Evolutionary conservation across 129 eudicot genomes (phyloP).

Genomic region (Tagetes patula): DNA sequence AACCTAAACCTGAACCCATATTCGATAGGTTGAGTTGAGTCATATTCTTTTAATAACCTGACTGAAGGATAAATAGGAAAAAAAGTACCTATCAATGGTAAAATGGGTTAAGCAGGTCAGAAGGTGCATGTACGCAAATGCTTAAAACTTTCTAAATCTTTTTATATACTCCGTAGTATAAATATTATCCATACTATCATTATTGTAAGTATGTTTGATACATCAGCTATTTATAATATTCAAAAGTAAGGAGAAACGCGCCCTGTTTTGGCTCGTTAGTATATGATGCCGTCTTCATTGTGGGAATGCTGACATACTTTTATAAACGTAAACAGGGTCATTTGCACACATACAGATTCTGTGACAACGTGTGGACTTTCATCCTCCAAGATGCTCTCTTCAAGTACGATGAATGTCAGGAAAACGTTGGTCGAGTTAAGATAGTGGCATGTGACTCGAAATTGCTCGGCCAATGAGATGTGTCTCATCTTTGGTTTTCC

Average conservation of each 20-base stretch:
- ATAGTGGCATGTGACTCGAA: conserved; percentile 73
- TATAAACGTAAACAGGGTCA: conserved; percentile 62
- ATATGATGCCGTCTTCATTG: neutral
- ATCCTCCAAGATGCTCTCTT: conserved; percentile 72
- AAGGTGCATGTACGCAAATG: conserved; percentile 2
- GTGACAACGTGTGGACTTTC: conserved; percentile 98
- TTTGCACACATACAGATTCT: conserved; percentile 95
- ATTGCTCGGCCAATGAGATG: conserved; percentile 54
- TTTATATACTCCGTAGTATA: neutral
- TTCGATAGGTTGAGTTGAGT: neutral
- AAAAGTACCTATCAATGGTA: neutral
- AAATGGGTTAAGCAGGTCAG: neutral
- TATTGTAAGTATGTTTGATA: neutral
- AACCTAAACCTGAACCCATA: neutral
- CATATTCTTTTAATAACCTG: neutral
- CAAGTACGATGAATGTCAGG: conserved; percentile 74
- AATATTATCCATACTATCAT: neutral
- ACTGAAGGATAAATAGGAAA: neutral
- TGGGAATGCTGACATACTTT: conserved; percentile 22
- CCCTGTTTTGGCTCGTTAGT: neutral
- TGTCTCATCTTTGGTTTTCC: conserved; percentile 7
- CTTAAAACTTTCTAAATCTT: neutral
- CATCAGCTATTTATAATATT: neutral
- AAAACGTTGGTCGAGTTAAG: conserved; percentile 72
- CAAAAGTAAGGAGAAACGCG: neutral